Conservation (phyloP, 2,329 filamentous ascomycete species). For the Penicillium thymicola region DNA sequence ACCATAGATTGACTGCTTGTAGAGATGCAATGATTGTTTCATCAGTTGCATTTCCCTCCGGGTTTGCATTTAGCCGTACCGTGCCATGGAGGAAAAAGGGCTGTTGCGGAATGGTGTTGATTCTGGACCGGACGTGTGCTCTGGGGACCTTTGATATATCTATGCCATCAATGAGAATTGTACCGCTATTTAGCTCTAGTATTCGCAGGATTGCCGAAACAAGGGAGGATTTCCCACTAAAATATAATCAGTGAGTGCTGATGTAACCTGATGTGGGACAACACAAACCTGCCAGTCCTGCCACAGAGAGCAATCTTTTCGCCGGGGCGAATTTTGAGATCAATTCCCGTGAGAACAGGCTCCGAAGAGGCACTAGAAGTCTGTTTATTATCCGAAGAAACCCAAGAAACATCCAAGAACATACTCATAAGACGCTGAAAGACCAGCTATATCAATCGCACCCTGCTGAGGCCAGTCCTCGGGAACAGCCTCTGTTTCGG, state of each 20-base stretch:
- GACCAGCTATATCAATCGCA: slow-evolving; percentile 34
- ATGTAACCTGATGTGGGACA: neutral
- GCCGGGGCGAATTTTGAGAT: slow-evolving; percentile 20
- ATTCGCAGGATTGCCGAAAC: slow-evolving; percentile 27
- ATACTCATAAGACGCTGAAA: slow-evolving; percentile 40
- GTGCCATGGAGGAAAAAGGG: slow-evolving; percentile 27
- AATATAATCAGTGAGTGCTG: neutral
- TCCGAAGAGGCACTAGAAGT: slow-evolving; percentile 4
- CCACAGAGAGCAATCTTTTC: slow-evolving; percentile 33
- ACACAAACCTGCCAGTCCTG: slow-evolving; percentile 27
- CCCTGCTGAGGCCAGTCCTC: slow-evolving; percentile 38
- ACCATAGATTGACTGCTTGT: slow-evolving; percentile 26
- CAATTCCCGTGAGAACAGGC: slow-evolving; percentile 21
- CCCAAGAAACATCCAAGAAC: neutral
- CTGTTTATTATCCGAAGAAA: neutral
- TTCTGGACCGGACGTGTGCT: slow-evolving; percentile 20
- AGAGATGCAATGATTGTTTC: slow-evolving; percentile 25
- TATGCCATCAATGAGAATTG: slow-evolving; percentile 27
- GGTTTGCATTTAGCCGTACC: slow-evolving; percentile 18
- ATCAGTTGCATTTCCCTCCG: slow-evolving; percentile 13
- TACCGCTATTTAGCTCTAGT: slow-evolving; percentile 27
- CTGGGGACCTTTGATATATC: slow-evolving; percentile 24
- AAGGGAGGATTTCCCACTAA: slow-evolving; percentile 31
- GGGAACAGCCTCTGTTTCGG: slow-evolving; percentile 34
- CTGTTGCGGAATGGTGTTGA: slow-evolving; percentile 32